phyloP scores from a whole-genome alignment of 2,329 filamentous ascomycete genomes.

The Fusarium oligoseptatum region DNA sequence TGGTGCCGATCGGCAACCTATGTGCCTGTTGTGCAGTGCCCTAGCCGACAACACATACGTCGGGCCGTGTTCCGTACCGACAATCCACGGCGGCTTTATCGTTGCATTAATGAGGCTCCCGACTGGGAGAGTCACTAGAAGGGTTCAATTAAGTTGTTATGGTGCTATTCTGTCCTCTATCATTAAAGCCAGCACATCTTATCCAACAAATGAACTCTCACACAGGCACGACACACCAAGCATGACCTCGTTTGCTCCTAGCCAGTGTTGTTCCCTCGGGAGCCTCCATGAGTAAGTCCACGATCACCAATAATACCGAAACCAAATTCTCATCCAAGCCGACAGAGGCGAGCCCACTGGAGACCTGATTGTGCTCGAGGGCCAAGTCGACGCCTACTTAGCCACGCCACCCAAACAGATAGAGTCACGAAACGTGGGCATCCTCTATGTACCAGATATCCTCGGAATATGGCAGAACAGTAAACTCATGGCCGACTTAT shows the following conservation, averaged over 20 bases:
- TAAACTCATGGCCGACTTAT: constrained; percentile 54
- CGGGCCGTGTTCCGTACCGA: background rate
- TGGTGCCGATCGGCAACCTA: background rate
- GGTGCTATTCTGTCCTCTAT: no score
- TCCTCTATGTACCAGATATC: constrained; percentile 63
- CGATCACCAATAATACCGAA: accelerated
- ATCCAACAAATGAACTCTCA: background rate
- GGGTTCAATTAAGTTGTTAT: background rate
- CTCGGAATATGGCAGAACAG: constrained; percentile 63
- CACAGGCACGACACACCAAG: background rate
- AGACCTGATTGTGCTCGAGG: background rate
- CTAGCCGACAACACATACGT: background rate
- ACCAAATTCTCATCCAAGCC: background rate
- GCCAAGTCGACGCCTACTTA: constrained; percentile 5
- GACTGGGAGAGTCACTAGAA: background rate
- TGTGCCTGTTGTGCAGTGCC: background rate
- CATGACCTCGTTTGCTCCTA: background rate
- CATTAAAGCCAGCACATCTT: background rate
- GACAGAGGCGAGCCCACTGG: background rate
- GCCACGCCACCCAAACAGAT: background rate
- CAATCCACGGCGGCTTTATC: background rate
- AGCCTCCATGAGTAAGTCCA: background rate
- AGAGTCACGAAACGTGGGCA: constrained; percentile 45
- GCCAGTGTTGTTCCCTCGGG: background rate
- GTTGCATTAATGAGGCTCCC: background rate